Base-by-base conservation (phyloP, 441 rosid species). In the Euphorbia corollata region DNA sequence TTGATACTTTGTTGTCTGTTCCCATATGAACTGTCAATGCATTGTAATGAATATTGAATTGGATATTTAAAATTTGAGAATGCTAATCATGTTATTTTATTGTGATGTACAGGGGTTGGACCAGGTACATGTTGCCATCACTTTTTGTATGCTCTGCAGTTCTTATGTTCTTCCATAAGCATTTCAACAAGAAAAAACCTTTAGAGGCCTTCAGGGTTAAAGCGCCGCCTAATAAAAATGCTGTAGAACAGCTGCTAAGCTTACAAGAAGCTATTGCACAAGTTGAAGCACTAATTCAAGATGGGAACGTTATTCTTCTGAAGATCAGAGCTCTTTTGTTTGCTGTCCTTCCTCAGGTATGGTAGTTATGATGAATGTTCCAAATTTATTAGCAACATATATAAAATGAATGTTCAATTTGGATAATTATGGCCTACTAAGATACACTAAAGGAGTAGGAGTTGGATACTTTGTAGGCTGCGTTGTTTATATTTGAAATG, bases 321-420 rank as follows among this genome's bases (percentile, higher is more conserved):
- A 90, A 92, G 82, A 77, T 90, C 64, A 82, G 98, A 82, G 98
- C 98, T 63, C 83, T 92, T 63, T 56, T 85, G 32, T 84, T 92
- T 64, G 96, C 92, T 56, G 73, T 85, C 59, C 76, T 88, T 65
- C 97, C 98, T 32, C 92, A 83, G 91, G 98, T 92, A 18, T 1
- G 24, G 41, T 18, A 34, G n/a, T 41, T 66, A 67, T 47, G 59
- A 45, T 45, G 22, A 41, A 18, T 2, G 55, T 55, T 9, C 23
- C 27, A 8, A 70, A 22, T 39, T 16, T 23, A 23, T 68, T 50
- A 16, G 13, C 4, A 45, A 10, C 47, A 54, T 18, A 9, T 39
- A n/a, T 24, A 15, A 56, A 57, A 32, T 36, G 64, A 32, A 45
- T 19, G 43, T 50, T 47, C 48, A 68, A 41, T 59, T 41, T 67